A percentile compares a stretch with the other conserved stretches of the same genome.
These are phyloP conservation scores for Gilbertella persicaria DNA, from an alignment of 371 early-diverging fungal species.

Conservation along the genomic window DNA sequence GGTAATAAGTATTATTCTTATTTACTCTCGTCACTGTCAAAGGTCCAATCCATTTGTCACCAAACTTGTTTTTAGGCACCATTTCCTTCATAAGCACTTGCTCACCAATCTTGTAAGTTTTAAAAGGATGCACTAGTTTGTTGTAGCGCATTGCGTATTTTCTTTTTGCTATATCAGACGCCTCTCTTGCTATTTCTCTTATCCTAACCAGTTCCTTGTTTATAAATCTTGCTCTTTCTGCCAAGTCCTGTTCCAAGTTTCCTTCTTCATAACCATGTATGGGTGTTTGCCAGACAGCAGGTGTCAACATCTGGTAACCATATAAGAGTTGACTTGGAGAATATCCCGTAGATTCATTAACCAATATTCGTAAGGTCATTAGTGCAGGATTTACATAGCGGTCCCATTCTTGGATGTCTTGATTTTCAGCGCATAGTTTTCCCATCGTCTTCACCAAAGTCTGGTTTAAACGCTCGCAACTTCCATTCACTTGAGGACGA, in stretches of 20 bases:
- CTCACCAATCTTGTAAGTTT: slow-evolving; percentile 5
- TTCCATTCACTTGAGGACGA: slow-evolving; percentile 33
- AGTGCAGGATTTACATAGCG: slow-evolving; percentile 9
- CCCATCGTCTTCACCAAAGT: slow-evolving; percentile 16
- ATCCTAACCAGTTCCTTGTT: background rate
- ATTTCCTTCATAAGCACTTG: slow-evolving; percentile 20
- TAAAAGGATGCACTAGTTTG: background rate
- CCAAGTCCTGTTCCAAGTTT: slow-evolving; percentile 12
- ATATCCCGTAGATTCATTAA: slow-evolving; percentile 9
- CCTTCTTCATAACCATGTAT: slow-evolving; percentile 14
- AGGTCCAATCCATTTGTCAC: slow-evolving; percentile 20
- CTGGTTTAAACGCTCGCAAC: slow-evolving; percentile 38
- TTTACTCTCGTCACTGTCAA: slow-evolving; percentile 9
- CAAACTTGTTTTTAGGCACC: slow-evolving; percentile 10
- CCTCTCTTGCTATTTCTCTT: background rate
- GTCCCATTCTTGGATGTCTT: slow-evolving; percentile 9
- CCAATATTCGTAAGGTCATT: slow-evolving; percentile 17
- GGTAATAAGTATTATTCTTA: slow-evolving; percentile 6
- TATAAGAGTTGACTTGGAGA: slow-evolving; percentile 15
- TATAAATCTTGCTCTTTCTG: background rate
- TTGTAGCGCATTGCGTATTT: slow-evolving; percentile 1
- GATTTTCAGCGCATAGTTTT: slow-evolving; percentile 14
- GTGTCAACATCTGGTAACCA: slow-evolving; percentile 24
- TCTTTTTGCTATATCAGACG: slow-evolving; percentile 1
- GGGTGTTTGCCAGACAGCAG: slow-evolving; percentile 22